These are phyloP conservation scores for Phlegmacium glaucopus DNA, from an alignment of 768 basidiomycete species.

Conservation along the genomic window DNA sequence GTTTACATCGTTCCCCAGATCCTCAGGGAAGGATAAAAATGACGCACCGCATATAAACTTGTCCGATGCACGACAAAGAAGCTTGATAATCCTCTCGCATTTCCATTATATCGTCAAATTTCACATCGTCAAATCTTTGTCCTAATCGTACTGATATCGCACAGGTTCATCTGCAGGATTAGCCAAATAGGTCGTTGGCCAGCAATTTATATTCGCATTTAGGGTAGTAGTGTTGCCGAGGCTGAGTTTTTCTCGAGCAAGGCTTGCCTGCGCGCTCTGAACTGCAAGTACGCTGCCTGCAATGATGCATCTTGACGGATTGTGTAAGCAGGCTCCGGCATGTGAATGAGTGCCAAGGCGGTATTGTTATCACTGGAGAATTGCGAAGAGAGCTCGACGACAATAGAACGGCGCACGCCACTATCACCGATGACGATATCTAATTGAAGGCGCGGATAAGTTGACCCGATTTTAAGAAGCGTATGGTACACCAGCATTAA, in stretches of 20 bases:
- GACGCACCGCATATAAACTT: conserved; percentile 64
- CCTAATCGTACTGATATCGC: conserved; percentile 65
- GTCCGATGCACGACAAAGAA: conserved; percentile 82
- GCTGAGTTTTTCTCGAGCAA: conserved; percentile 56
- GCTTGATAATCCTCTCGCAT: conserved; percentile 62
- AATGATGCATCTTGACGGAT: conserved; percentile 68
- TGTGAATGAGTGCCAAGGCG: conserved; percentile 79
- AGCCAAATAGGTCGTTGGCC: conserved; percentile 71
- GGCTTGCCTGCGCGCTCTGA: conserved; percentile 58
- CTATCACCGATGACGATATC: conserved; percentile 85
- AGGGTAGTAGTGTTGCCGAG: conserved; percentile 68
- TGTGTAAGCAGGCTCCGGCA: conserved; percentile 74
- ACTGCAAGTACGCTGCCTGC: conserved; percentile 68
- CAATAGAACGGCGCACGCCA: conserved; percentile 67
- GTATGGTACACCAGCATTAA: conserved; percentile 59
- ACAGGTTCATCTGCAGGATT: conserved; percentile 72
- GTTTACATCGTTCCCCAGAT: conserved; percentile 1
- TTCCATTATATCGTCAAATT: conserved; percentile 60
- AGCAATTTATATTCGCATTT: conserved; percentile 71
- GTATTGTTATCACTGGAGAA: conserved; percentile 68
- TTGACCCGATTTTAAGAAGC: background rate
- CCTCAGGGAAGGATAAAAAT: background rate
- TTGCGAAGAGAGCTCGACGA: conserved; percentile 48
- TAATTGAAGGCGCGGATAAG: conserved; percentile 16
- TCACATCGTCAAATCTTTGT: conserved; percentile 70